Conservation (phyloP, 164 flowering plant species). For the Umbilicus rupestris region DNA sequence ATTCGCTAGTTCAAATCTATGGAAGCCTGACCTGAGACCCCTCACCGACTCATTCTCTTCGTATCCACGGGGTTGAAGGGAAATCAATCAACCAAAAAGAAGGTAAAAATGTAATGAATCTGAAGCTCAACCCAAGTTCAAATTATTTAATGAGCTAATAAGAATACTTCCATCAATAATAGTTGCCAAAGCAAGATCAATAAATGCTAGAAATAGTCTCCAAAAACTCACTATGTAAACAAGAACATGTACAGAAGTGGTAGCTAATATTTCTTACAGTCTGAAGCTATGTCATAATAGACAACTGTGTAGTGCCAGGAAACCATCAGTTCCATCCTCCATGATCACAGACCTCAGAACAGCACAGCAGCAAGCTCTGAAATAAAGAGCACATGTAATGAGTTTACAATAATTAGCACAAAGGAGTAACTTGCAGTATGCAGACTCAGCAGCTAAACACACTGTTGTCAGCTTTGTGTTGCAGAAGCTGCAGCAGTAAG, state of each 20-base stretch:
- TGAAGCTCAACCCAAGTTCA: too few species aligned
- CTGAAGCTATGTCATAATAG: constrained; percentile 1
- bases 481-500: background rate
- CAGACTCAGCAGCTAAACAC: background rate
- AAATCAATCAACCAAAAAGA: too few species aligned
- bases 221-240: background rate
- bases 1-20: too few species aligned
- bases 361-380: constrained; percentile 3
- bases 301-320: background rate
- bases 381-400: constrained; percentile 5
- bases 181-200: background rate
- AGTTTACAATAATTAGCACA: background rate
- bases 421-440: background rate
- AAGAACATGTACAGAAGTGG: background rate
- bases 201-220: background rate
- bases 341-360: constrained; percentile 3
- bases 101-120: too few species aligned
- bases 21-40: too few species aligned
- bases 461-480: background rate
- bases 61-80: too few species aligned
- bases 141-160: background rate
- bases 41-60: too few species aligned
- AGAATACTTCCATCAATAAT: background rate
- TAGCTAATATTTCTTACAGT: background rate
- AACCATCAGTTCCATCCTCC: background rate